Conservation (phyloP, 2,329 filamentous ascomycete genomes). For the Arachnomyces sp. region DNA sequence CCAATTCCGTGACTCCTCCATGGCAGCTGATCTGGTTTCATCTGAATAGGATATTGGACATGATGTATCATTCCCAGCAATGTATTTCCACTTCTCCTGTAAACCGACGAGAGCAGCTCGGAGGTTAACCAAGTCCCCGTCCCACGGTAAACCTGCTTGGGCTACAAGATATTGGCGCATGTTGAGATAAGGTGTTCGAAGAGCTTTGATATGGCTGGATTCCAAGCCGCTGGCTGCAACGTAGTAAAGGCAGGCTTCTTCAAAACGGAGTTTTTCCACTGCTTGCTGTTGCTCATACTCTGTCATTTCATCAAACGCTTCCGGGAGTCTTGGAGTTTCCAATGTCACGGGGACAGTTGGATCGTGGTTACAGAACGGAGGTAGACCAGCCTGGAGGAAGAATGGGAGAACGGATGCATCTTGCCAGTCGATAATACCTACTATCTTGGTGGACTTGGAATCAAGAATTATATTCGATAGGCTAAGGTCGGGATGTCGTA, state of each 20-base stretch:
- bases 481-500: slow-evolving; percentile 9
- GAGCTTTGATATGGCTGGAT: slow-evolving; percentile 13
- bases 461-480: slow-evolving; percentile 7
- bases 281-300: slow-evolving; percentile 16
- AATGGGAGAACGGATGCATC: slow-evolving; percentile 8
- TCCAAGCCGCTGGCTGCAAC: slow-evolving; percentile 22
- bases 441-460: slow-evolving; percentile 8
- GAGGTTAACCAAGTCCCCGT: slow-evolving; percentile 22
- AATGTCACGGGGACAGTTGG: slow-evolving; percentile 18
- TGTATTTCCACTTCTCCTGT: slow-evolving; percentile 20
- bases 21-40: slow-evolving; percentile 15
- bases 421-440: slow-evolving; percentile 10
- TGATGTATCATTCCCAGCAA: slow-evolving; percentile 28
- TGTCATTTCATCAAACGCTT: slow-evolving; percentile 17
- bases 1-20: slow-evolving; percentile 18
- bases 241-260: slow-evolving; percentile 24
- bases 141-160: slow-evolving; percentile 22
- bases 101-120: slow-evolving; percentile 19
- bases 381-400: slow-evolving; percentile 9
- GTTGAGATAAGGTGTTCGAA: slow-evolving; percentile 17
- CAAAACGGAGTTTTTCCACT: slow-evolving; percentile 14
- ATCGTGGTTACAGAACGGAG: slow-evolving; percentile 21
- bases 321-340: slow-evolving; percentile 18
- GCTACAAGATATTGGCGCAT: slow-evolving; percentile 21
- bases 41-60: slow-evolving; percentile 18